phyloP scores from a whole-genome alignment of 1,284 basidiomycete species.

The Cryptococcus sp. region DNA sequence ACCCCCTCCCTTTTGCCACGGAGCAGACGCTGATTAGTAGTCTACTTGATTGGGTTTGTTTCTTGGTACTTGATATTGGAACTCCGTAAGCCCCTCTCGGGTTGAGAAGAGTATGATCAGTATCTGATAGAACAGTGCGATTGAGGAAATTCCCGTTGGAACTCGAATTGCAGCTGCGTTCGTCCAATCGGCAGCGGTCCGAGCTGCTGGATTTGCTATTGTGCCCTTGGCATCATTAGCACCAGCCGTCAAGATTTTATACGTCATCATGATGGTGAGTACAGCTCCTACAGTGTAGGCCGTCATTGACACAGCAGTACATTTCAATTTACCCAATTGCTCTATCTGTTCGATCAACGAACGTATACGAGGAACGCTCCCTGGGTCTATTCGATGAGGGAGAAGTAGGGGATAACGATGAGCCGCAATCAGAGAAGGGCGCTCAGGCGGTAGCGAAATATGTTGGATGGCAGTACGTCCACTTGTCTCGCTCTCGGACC shows the following conservation, averaged over 20 bases:
- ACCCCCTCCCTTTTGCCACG: not conserved
- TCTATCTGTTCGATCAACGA: constrained; percentile 85
- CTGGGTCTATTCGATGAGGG: constrained; percentile 66
- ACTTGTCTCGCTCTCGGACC: constrained; percentile 3
- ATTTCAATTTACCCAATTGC: constrained; percentile 54
- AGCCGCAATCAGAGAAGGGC: constrained; percentile 42
- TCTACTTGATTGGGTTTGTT: constrained; percentile 77
- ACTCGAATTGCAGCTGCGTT: constrained; percentile 62
- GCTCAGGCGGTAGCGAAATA: constrained; percentile 47
- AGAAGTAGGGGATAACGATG: constrained; percentile 52
- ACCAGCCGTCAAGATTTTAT: constrained; percentile 83
- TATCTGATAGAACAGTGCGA: constrained; percentile 44
- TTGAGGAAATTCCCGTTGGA: constrained; percentile 67
- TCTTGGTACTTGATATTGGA: constrained; percentile 83
- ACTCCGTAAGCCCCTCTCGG: constrained; percentile 51
- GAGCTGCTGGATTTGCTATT: constrained; percentile 81
- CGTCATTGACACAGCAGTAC: constrained; percentile 41
- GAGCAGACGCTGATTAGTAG: constrained; percentile 46
- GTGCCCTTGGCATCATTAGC: constrained; percentile 68
- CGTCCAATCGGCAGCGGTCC: constrained; percentile 69
- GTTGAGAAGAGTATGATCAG: not conserved
- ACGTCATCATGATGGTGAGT: constrained; percentile 83
- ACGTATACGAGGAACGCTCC: constrained; percentile 91
- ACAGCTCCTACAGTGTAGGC: not conserved
- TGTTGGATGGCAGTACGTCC: constrained; percentile 41